Evolutionary conservation across 768 basidiomycete species (phyloP), one percentile per base, ranked within the genome.

Genomic region (Amanita exitialis): DNA sequence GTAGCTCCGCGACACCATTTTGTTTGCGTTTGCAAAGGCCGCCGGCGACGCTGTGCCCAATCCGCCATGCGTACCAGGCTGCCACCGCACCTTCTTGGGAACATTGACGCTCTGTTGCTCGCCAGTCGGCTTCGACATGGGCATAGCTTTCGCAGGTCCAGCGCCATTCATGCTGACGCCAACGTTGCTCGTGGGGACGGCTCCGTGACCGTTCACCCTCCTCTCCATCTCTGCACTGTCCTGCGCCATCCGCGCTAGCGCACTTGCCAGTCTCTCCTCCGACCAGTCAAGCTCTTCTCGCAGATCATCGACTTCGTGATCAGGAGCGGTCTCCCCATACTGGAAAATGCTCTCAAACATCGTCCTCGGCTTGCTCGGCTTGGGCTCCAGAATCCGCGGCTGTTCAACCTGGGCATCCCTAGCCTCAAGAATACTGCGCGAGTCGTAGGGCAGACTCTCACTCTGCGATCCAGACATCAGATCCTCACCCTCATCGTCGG

Each of bases 381-480:
- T 51, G 3, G 49, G 49, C 42, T 51, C 49, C 16, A 42, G 38
- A 34, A 51, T 51, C n/a, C 27, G 30, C 15, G 49, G 49, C 18
- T 34, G 49, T 7, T 42, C 41, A 44, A 16, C 27, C 7, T 30
- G 16, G 12, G 20, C 34, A 28, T 35, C 18, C 28, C 7, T 32
- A 28, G 35, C 15, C 25, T 51, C 49, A 35, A 51, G 49, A 34
- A 51, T 28, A n/a, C 30, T 51, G 18, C 49, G 49, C 16, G 49
- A 51, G 49, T 51, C 36, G 38, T 44, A 44, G 8, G 49, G 49
- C n/a, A 51, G 28, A 12, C 28, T 51, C 15, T 51, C 49, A n/a
- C 8, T 41, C 41, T 51, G 37, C 41, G 30, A n/a, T 12, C 32
- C 38, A 6, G 42, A 41, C 20, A 23, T 15, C 15, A 41, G 28